phyloP scores from a whole-genome alignment of 208 protist species.

The Crithidia bombi region DNA sequence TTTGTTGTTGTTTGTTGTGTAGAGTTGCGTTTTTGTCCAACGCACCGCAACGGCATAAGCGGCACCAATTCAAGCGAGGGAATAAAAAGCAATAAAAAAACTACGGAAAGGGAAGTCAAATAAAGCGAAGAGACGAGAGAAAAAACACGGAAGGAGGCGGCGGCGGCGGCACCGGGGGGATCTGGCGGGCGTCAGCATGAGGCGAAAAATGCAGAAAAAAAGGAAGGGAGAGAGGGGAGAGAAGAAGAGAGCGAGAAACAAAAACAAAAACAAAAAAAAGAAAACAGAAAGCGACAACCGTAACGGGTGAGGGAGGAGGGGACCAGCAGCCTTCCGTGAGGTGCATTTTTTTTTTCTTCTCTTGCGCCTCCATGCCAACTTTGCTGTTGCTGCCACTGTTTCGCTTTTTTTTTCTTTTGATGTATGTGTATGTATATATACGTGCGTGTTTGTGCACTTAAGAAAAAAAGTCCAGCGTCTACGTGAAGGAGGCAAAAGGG shows the following conservation, averaged over 20 bases:
- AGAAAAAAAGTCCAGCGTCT: too few relatives aligned
- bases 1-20: neutral
- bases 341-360: neutral
- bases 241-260: neutral
- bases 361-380: too few relatives aligned
- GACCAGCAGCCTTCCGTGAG: neutral
- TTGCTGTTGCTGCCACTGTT: neutral
- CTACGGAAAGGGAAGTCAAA: neutral
- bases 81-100: conserved; percentile 9
- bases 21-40: neutral
- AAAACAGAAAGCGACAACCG: neutral
- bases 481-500: too few relatives aligned
- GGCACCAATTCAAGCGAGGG: neutral
- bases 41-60: neutral
- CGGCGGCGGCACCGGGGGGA: too few relatives aligned
- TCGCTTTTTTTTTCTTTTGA: neutral
- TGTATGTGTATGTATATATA: conserved; percentile 5
- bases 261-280: conserved; percentile 22
- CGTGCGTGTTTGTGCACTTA: neutral
- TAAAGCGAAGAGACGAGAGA: too few relatives aligned
- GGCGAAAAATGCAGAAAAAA: too few relatives aligned
- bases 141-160: too few relatives aligned
- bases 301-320: too few relatives aligned
- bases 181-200: too few relatives aligned
- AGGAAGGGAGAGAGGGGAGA: conserved; percentile 14